A percentile compares a stretch with the other conserved stretches of the same genome.
phyloP scores from a whole-genome alignment of 176 grass and related monocot species.

The Hsuehochloa calcarea region DNA sequence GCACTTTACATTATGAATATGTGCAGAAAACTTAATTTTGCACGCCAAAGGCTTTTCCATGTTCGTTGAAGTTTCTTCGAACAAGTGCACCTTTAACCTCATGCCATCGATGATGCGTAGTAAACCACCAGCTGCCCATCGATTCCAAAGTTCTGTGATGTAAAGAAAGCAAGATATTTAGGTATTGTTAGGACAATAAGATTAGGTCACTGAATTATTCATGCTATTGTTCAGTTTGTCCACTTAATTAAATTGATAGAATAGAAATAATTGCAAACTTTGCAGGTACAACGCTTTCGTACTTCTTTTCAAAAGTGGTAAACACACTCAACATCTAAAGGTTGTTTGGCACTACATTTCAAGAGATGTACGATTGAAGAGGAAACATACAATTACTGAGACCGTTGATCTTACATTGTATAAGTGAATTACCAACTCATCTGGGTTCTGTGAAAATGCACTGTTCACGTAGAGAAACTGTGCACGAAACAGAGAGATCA shows the following conservation, averaged over 20 bases:
- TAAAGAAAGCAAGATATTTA: neutral
- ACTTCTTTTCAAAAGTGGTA: neutral
- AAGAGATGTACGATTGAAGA: neutral
- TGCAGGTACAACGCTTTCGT: neutral
- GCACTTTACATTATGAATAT: neutral
- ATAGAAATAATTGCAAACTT: neutral
- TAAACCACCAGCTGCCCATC: constrained; percentile 66
- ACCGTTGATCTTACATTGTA: neutral
- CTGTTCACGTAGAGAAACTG: constrained; percentile 72
- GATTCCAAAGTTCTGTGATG: constrained; percentile 61
- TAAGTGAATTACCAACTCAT: too few relatives aligned
- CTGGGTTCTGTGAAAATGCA: constrained; percentile 63
- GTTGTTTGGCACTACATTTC: neutral
- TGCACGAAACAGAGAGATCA: neutral
- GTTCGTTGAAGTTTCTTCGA: neutral
- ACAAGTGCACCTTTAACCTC: constrained; percentile 38
- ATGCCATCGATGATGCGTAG: constrained; percentile 66
- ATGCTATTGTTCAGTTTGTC: neutral
- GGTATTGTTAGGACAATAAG: neutral
- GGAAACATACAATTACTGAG: neutral
- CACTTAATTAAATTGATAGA: neutral
- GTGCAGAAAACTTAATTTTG: neutral
- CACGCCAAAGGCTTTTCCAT: neutral
- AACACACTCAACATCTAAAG: neutral
- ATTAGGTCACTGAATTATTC: neutral